Base-by-base conservation (phyloP, 805 yeast genomes). In the Sugiyamaella mastotermitis region DNA sequence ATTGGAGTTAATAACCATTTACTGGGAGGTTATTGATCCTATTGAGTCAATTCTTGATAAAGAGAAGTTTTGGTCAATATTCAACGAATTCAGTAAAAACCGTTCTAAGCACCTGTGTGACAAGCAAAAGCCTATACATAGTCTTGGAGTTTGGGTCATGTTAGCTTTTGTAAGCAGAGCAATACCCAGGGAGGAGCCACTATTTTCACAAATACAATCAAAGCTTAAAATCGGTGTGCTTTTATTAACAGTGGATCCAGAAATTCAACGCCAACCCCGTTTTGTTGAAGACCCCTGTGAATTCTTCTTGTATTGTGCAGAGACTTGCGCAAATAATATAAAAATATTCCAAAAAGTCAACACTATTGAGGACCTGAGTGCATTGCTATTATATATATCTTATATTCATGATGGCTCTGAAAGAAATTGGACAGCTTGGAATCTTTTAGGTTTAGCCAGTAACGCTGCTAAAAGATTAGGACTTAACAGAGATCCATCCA, bases 261-360 rank as follows among this genome's bases (percentile, higher is more conserved):
- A 13, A 5, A 11, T 30, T 5, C 43, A 40, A 25, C 42, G 23
- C 13, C 37, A 34, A 15, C 23, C 24, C 9, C 33, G 29, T n/a
- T 40, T 40, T 31, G 43, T 40, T 4, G 42, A 32, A 11, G 43
- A 40, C 19, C 43, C 43, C 1, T 40, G 43, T 39, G 43, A 40
- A 30, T 37, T 40, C 28, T 40, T 40, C 28, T 26, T 40, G 13
- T 29, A 37, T 19, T 40, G 43, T 20, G 43, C 43, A 2, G 43
- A 40, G n/a, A 37, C 24, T 5, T 38, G 43, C 28, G 19, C 26
- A 15, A 15, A 40, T 19, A 14, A 33, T 36, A 8, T 11, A 19
- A 27, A 36, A 14, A 17, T 40, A 1, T 37, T 38, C 17, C 16
- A 39, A 14, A 17, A 25, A 8, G 27, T 40, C 8, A 15, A 19